Evolutionary conservation across 495 filamentous ascomycete species (phyloP).

Genomic region (Astrocystis sublimbata): DNA sequence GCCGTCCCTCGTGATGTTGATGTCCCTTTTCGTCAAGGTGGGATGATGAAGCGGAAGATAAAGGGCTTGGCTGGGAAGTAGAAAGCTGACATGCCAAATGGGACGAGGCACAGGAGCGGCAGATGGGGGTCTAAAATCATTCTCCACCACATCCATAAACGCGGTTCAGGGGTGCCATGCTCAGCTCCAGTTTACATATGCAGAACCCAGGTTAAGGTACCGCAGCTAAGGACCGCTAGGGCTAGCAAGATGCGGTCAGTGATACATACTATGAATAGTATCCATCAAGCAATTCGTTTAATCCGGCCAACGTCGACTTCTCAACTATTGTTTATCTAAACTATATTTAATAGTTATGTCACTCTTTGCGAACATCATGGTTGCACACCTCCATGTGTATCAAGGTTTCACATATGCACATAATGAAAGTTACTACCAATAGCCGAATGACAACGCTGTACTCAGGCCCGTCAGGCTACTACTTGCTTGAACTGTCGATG

Average conservation of each 20-base stretch:
- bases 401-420: too few species aligned
- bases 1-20: background rate
- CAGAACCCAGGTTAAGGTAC: too few species aligned
- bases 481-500: background rate
- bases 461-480: too few species aligned
- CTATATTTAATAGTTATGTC: too few species aligned
- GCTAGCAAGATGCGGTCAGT: background rate
- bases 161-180: conserved; percentile 2
- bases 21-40: background rate
- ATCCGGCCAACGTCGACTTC: too few species aligned
- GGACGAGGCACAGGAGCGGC: background rate
- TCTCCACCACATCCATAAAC: conserved; percentile 7
- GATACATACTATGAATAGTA: too few species aligned
- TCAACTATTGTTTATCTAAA: too few species aligned
- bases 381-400: too few species aligned
- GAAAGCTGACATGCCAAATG: background rate
- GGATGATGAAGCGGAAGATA: background rate
- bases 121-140: conserved; percentile 1
- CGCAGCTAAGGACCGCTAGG: background rate
- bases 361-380: too few species aligned
- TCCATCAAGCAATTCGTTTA: too few species aligned
- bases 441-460: background rate
- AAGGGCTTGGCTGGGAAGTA: background rate
- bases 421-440: too few species aligned
- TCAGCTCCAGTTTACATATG: background rate